phyloP scores from a whole-genome alignment of 768 basidiomycete species.

The Glaciozyma antarctica region DNA sequence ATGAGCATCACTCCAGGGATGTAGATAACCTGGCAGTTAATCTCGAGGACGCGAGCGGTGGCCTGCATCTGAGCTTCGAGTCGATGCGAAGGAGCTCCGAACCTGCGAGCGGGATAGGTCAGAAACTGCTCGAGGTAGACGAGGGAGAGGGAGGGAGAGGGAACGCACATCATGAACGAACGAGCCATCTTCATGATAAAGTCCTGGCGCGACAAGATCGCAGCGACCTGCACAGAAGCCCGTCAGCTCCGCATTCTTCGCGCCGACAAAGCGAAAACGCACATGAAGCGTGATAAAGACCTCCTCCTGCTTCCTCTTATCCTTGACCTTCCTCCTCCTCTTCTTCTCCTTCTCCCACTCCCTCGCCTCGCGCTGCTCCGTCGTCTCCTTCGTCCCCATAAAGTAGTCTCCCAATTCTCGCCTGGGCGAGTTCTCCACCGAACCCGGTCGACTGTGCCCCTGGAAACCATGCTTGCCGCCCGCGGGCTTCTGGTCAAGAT shows the following conservation, averaged over 20 bases:
- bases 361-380: slow-evolving; percentile 37
- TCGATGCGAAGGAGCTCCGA: slow-evolving; percentile 46
- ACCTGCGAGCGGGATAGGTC: slow-evolving; percentile 23
- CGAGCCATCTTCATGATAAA: slow-evolving; percentile 46
- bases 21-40: slow-evolving; percentile 45
- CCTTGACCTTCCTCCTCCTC: slow-evolving; percentile 41
- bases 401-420: slow-evolving; percentile 38
- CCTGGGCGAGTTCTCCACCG: slow-evolving; percentile 28
- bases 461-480: slow-evolving; percentile 10
- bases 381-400: slow-evolving; percentile 12
- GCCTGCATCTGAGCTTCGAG: slow-evolving; percentile 47
- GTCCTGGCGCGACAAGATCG: slow-evolving; percentile 46
- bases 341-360: slow-evolving; percentile 44
- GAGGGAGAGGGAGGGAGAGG: not conserved
- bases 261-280: slow-evolving; percentile 1
- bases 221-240: slow-evolving; percentile 54
- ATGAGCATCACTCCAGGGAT: slow-evolving; percentile 56
- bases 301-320: slow-evolving; percentile 60
- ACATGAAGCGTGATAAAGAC: slow-evolving; percentile 52
- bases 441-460: slow-evolving; percentile 24
- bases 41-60: slow-evolving; percentile 46
- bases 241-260: slow-evolving; percentile 44
- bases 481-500: not conserved
- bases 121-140: not conserved
- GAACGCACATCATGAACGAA: slow-evolving; percentile 44